Base-by-base conservation (phyloP, 1,139 yeast species). In the Nakaseomyces nivariensis region DNA sequence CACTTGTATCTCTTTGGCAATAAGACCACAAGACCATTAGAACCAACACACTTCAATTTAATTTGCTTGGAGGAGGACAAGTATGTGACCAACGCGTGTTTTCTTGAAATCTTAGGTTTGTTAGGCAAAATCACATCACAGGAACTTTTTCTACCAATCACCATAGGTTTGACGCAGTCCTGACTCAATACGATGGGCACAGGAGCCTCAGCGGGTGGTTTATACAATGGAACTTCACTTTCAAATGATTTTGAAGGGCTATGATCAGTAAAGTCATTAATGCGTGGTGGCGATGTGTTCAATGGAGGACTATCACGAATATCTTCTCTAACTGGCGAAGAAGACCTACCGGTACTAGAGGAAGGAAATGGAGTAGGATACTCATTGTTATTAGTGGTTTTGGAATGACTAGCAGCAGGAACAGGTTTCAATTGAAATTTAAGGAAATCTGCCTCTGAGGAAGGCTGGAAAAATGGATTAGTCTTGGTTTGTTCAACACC, bases 361-460 rank as follows among this genome's bases (percentile, higher is more conserved):
- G 82, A 77, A 0, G 82, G 82, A 54, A 75, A 71, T 6, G 82
- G 82, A 0, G 82, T 77, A 10, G 81, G 81, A 46, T 59, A 62
- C n/a, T 33, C 36, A 33, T 33, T 29, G n/a, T 52, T 55, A 38
- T 38, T 29, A 10, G 32, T 22, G 11, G 17, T 7, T 8, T 27
- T 4, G 22, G 22, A 17, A 17, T 17, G 22, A 17, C 22, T 17
- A 17, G 22, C 22, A 22, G 22, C 43, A 37, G 42, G 42, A 17
- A 36, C 25, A 24, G 29, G 29, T 9, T 41, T 41, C n/a, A 13
- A 22, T 11, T 27, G 44, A 10, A 41, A 41, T 25, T 33, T 46
- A 24, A 22, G 43, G 37, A 25, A 45, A 26, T 37, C 41, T 6
- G 47, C 32, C 13, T 38, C 36, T 8, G 33, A 40, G 5, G 42